Percentiles rank a stretch among this genome's conserved stretches.
Conservation (phyloP, 2,329 filamentous ascomycete genomes). For the Penicillium verrucosum region DNA sequence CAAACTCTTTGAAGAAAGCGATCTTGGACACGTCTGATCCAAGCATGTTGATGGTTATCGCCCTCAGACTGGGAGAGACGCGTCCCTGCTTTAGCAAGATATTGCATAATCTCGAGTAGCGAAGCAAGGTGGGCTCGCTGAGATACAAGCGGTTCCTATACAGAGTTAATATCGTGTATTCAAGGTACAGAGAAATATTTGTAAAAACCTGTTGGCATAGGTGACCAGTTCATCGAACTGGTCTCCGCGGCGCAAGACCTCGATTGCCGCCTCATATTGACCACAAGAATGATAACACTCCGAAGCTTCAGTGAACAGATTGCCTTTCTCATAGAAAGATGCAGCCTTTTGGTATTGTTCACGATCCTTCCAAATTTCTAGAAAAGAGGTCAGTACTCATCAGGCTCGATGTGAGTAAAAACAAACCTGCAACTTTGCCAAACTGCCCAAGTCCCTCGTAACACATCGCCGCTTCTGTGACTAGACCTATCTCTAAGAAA, state of each 20-base stretch:
- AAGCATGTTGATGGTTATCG: slow-evolving; percentile 15
- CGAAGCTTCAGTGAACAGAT: slow-evolving; percentile 11
- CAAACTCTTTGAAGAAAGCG: slow-evolving; percentile 19
- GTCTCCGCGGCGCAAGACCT: slow-evolving; percentile 14
- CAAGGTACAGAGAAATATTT: not conserved
- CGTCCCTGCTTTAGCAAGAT: slow-evolving; percentile 19
- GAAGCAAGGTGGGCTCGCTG: not conserved
- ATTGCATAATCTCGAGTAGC: slow-evolving; percentile 20
- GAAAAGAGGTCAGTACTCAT: not conserved
- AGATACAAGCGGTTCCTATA: slow-evolving; percentile 9
- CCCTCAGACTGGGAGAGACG: slow-evolving; percentile 13
- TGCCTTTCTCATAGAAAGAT: slow-evolving; percentile 10
- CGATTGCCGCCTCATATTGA: slow-evolving; percentile 18
- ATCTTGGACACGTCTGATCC: slow-evolving; percentile 15
- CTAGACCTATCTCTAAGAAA: slow-evolving; percentile 8
- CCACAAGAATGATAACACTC: slow-evolving; percentile 12
- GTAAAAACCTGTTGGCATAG: slow-evolving; percentile 15
- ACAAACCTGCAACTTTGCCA: slow-evolving; percentile 18
- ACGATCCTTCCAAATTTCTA: slow-evolving; percentile 16
- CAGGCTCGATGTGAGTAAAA: not conserved
- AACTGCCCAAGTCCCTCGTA: slow-evolving; percentile 16
- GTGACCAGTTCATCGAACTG: slow-evolving; percentile 18
- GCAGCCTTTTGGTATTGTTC: slow-evolving; percentile 16
- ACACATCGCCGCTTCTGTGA: slow-evolving; percentile 7
- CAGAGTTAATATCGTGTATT: not conserved